Evolutionary conservation across 805 yeast species (phyloP).

Genomic region (Ogataea kodamae): DNA sequence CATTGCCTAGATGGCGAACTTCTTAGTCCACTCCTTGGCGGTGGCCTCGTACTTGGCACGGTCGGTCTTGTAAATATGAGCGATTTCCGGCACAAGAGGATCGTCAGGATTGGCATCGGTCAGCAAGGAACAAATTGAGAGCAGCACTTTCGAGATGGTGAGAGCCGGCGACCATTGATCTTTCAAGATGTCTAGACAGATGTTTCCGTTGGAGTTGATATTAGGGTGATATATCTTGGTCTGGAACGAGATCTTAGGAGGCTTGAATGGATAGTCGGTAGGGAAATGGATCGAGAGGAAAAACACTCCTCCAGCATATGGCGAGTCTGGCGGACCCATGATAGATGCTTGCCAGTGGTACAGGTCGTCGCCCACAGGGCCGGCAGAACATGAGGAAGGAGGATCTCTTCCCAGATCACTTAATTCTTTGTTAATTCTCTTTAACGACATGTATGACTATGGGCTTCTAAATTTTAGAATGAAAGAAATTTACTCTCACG

Average conservation of each 20-base stretch:
- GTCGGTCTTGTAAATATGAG: conserved; percentile 93
- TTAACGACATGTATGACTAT: conserved; percentile 64
- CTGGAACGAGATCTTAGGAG: conserved; percentile 90
- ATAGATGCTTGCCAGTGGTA: conserved; percentile 99
- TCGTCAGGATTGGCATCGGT: conserved; percentile 99
- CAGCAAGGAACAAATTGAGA: conserved; percentile 90
- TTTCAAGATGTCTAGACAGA: conserved; percentile 93
- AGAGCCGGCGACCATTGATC: conserved; percentile 99
- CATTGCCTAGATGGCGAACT: conserved; percentile 75
- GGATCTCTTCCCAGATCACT: conserved; percentile 98
- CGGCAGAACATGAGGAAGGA: conserved; percentile 98
- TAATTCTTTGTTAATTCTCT: conserved; percentile 94
- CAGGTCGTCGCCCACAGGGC: conserved; percentile 96
- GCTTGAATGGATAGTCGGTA: conserved; percentile 98
- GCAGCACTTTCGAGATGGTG: conserved; percentile 90
- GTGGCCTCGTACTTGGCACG: conserved; percentile 92
- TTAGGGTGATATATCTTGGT: conserved; percentile 97
- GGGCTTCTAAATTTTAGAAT: conserved; percentile 10
- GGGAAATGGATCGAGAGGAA: conserved; percentile 97
- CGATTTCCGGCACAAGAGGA: conserved; percentile 98
- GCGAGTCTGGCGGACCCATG: conserved; percentile 98
- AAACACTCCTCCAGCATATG: conserved; percentile 79
- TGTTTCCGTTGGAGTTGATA: conserved; percentile 92
- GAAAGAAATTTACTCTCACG: conserved; percentile 11
- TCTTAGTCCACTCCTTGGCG: conserved; percentile 98